Percentiles rank a stretch among this genome's conserved stretches.
These are phyloP conservation scores for Coemansia sp. DNA, from an alignment of 192 early-diverging fungal species.

Conservation along the genomic window DNA sequence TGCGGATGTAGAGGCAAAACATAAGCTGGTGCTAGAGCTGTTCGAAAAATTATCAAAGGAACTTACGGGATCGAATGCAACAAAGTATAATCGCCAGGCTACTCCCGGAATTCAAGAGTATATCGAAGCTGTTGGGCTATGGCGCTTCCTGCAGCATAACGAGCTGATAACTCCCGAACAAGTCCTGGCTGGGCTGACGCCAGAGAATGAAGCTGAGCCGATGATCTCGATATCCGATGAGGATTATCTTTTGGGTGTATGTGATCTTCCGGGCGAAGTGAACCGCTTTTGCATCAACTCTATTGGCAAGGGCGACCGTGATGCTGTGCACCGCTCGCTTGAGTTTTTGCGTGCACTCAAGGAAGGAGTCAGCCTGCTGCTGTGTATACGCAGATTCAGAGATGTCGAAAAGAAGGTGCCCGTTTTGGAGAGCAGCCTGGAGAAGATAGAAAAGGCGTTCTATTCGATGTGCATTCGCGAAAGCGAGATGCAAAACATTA, in stretches of 20 bases:
- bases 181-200: slow-evolving; percentile 22
- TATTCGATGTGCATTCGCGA: slow-evolving; percentile 48
- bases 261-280: slow-evolving; percentile 61
- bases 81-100: slow-evolving; percentile 38
- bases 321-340: slow-evolving; percentile 41
- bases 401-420: slow-evolving; percentile 40
- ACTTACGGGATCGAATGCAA: slow-evolving; percentile 41
- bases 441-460: slow-evolving; percentile 44
- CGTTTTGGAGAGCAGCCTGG: slow-evolving; percentile 47
- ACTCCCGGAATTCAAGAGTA: slow-evolving; percentile 52
- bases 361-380: slow-evolving; percentile 34
- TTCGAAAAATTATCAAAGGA: slow-evolving; percentile 34
- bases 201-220: slow-evolving; percentile 1
- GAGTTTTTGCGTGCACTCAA: slow-evolving; percentile 47
- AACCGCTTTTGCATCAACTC: slow-evolving; percentile 60
- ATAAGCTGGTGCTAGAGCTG: slow-evolving; percentile 29
- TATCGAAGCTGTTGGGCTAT: slow-evolving; percentile 50
- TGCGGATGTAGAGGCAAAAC: slow-evolving; percentile 33
- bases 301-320: slow-evolving; percentile 49
- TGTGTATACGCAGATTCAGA: slow-evolving; percentile 10
- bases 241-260: slow-evolving; percentile 58
- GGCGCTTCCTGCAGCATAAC: slow-evolving; percentile 39
- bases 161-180: slow-evolving; percentile 36
- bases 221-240: slow-evolving; percentile 30
- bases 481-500: slow-evolving; percentile 19